Percentiles rank a stretch among this genome's conserved stretches.
phyloP scores from a whole-genome alignment of 768 basidiomycete species.

The Thelephora aurantiotincta region DNA sequence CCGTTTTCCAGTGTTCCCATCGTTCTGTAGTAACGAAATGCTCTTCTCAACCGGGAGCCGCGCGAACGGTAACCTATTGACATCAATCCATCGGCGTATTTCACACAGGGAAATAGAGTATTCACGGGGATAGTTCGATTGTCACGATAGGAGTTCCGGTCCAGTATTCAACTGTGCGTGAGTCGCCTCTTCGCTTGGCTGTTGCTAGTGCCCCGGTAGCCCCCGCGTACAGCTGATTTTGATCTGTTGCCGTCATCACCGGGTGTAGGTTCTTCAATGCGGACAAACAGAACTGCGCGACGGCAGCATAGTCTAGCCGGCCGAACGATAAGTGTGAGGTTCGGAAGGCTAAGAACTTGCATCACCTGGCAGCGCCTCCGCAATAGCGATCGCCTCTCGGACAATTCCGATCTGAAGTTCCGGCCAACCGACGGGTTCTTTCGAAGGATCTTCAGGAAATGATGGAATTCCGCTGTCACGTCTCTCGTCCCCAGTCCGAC shows the following conservation, averaged over 20 bases:
- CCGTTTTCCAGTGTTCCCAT: conserved; percentile 26
- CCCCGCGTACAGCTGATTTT: conserved; percentile 63
- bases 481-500: neutral
- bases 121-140: conserved; percentile 67
- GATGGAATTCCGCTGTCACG: neutral
- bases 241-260: conserved; percentile 62
- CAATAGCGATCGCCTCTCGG: conserved; percentile 82
- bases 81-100: neutral
- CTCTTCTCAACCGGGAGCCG: conserved; percentile 67
- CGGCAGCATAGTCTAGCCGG: conserved; percentile 59
- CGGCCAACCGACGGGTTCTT: conserved; percentile 77
- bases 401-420: conserved; percentile 90
- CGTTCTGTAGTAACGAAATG: conserved; percentile 33
- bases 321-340: neutral
- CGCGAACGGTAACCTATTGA: conserved; percentile 47
- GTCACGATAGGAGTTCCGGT: conserved; percentile 66
- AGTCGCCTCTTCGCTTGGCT: conserved; percentile 65
- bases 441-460: conserved; percentile 23
- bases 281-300: conserved; percentile 84
- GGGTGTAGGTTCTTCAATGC: conserved; percentile 61
- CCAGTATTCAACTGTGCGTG: conserved; percentile 73
- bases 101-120: conserved; percentile 4
- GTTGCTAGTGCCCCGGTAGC: conserved; percentile 60
- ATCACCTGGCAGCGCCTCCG: conserved; percentile 80
- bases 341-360: neutral